Conservation (phyloP, 2,329 filamentous ascomycete species). For the Pyrenochaeta sp. region DNA sequence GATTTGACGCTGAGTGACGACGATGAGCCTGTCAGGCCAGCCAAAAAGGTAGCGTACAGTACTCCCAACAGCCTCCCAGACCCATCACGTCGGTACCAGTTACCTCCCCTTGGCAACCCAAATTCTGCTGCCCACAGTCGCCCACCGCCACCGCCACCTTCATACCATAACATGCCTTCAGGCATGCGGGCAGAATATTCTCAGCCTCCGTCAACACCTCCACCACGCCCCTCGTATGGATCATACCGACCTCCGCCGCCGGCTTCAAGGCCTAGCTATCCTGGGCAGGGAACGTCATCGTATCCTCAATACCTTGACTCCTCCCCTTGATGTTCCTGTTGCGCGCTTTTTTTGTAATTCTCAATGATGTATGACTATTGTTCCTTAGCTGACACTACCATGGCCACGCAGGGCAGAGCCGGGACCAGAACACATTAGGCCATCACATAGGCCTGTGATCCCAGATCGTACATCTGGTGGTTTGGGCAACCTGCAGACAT, state of each 20-base stretch:
- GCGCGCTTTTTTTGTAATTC: slow-evolving; percentile 18
- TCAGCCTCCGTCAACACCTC: slow-evolving; percentile 33
- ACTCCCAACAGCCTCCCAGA: slow-evolving; percentile 49
- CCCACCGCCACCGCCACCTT: slow-evolving; percentile 23
- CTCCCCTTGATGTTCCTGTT: slow-evolving; percentile 33
- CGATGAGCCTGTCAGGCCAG: slow-evolving; percentile 52
- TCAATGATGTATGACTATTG: slow-evolving; percentile 20
- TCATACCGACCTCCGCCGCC: slow-evolving; percentile 34
- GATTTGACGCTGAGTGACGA: slow-evolving; percentile 60
- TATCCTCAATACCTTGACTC: slow-evolving; percentile 39
- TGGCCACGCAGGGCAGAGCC: slow-evolving; percentile 27
- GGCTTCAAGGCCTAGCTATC: slow-evolving; percentile 26
- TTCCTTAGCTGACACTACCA: slow-evolving; percentile 31
- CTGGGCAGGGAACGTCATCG: slow-evolving; percentile 35
- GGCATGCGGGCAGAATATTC: slow-evolving; percentile 25
- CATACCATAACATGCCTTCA: slow-evolving; percentile 21
- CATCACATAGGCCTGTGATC: slow-evolving; percentile 1
- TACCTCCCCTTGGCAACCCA: slow-evolving; percentile 27
- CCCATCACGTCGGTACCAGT: slow-evolving; percentile 37
- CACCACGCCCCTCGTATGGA: slow-evolving; percentile 19
- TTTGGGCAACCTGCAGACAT: background rate
- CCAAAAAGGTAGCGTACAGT: slow-evolving; percentile 53
- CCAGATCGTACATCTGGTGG: background rate
- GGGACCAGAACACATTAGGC: slow-evolving; percentile 41
- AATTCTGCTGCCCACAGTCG: slow-evolving; percentile 25